Base-by-base conservation (phyloP, 2,329 filamentous ascomycete species). In the Monilinia aucupariae region DNA sequence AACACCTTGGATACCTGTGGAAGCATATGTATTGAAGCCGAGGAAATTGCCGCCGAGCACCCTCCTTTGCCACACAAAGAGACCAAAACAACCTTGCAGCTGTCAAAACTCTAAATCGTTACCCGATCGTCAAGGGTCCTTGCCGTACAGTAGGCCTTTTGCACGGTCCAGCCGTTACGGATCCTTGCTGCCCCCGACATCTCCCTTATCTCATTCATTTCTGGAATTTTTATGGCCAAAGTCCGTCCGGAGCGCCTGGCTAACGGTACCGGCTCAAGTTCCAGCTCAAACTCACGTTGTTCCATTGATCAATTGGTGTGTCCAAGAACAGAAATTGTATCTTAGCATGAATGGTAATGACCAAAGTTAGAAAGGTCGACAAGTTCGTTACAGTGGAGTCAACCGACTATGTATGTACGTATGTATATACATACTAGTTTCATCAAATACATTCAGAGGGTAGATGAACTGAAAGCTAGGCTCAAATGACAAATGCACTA, bases 71-170 rank as follows among this genome's bases (percentile, higher is more conserved):
- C 30, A 10, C 32, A 20, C 25, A 34, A 37, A 43, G 8, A 27
- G 25, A 17, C 22, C 20, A 48, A 3, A 37, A 20, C 15, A 43
- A 12, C 51, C 51, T 32, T 48, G 60, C 60, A 59, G 34, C 30
- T 37, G 43, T 59, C 43, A 30, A 55, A 56, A 55, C 39, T 61
- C 39, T 61, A 61, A 54, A 61, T 50, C 47, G 15, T 15, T 37
- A 47, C 50, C 51, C 51, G 60, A 62, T 62, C 52, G 52, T 56
- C 51, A 22, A 62, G 60, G 60, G 60, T 62, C 52, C 32, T 49
- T 60, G 51, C 52, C 60, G 60, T 49, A 30, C 27, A 30, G 27
- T 30, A 39, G 43, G 41, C 60, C 60, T 22, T 50, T 58, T 47
- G 60, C 60, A 62, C 52, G 32, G 51, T 58, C 53, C 60, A 62